phyloP scores from a whole-genome alignment of 2,329 filamentous ascomycete genomes.

The Acrodontium crateriforme region DNA sequence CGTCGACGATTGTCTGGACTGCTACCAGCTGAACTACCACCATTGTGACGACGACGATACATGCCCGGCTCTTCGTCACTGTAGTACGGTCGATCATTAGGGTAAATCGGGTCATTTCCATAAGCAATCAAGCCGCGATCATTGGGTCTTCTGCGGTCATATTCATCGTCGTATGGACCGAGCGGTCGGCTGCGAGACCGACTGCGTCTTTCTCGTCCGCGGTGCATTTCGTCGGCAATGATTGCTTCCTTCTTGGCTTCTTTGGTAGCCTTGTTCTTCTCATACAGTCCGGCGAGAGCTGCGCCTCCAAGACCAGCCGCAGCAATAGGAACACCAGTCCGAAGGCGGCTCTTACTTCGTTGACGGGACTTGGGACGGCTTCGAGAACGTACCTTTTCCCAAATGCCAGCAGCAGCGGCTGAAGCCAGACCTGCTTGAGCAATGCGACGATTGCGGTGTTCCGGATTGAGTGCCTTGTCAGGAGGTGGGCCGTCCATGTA shows the following conservation, averaged over 20 bases:
- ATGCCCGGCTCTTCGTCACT: constrained; percentile 28
- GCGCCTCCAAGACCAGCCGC: constrained; percentile 48
- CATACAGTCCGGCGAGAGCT: constrained; percentile 47
- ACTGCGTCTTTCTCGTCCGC: constrained; percentile 17
- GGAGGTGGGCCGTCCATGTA: constrained; percentile 9
- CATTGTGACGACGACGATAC: constrained; percentile 29
- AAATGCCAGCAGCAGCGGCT: constrained; percentile 48
- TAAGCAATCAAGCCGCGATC: constrained; percentile 48
- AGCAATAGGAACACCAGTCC: constrained; percentile 44
- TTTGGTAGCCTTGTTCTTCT: constrained; percentile 48
- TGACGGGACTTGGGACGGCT: constrained; percentile 38
- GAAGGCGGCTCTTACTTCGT: constrained; percentile 41
- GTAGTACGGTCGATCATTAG: constrained; percentile 31
- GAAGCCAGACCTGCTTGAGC: constrained; percentile 49
- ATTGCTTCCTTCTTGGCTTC: constrained; percentile 35
- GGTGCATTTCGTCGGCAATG: constrained; percentile 21
- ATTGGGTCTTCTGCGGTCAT: constrained; percentile 26
- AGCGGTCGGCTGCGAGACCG: constrained; percentile 30
- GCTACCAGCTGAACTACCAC: constrained; percentile 29
- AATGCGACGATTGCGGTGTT: constrained; percentile 44
- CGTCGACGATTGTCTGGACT: constrained; percentile 24
- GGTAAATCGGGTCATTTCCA: constrained; percentile 47
- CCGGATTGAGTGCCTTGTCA: constrained; percentile 25
- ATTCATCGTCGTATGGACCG: constrained; percentile 27
- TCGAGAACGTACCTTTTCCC: constrained; percentile 43